A percentile compares a stretch with the other conserved stretches of the same genome.
Conservation (phyloP, 768 basidiomycete species). For the Tylopilus intermedius region DNA sequence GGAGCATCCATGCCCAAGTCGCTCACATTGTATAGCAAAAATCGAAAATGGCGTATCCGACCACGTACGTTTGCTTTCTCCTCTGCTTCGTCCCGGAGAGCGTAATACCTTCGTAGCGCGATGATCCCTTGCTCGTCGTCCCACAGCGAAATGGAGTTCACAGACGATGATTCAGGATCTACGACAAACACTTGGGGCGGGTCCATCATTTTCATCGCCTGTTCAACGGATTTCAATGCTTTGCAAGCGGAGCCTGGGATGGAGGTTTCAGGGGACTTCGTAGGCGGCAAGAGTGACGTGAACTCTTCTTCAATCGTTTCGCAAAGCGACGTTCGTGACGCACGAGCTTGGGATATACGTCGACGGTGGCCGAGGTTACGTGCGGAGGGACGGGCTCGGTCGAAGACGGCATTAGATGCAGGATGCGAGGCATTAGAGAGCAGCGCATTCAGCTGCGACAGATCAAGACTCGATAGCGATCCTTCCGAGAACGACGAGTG, state of each 20-base stretch:
- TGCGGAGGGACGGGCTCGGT: slow-evolving; percentile 38
- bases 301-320: slow-evolving; percentile 78
- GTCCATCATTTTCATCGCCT: slow-evolving; percentile 22
- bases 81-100: slow-evolving; percentile 63
- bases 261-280: slow-evolving; percentile 24
- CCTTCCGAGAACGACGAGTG: slow-evolving; percentile 63
- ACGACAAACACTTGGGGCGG: slow-evolving; percentile 49
- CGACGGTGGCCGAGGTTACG: slow-evolving; percentile 68
- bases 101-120: slow-evolving; percentile 61
- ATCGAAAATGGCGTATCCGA: slow-evolving; percentile 67
- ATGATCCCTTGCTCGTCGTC: slow-evolving; percentile 66
- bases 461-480: slow-evolving; percentile 74
- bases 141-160: slow-evolving; percentile 48
- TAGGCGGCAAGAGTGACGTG: slow-evolving; percentile 29
- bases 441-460: slow-evolving; percentile 52
- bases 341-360: slow-evolving; percentile 58
- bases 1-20: background rate
- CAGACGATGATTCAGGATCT: slow-evolving; percentile 49
- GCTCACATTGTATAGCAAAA: slow-evolving; percentile 70
- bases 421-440: slow-evolving; percentile 56
- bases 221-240: slow-evolving; percentile 17
- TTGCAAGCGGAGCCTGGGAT: slow-evolving; percentile 26
- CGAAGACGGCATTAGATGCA: slow-evolving; percentile 38
- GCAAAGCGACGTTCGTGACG: slow-evolving; percentile 65
- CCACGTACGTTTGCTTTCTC: slow-evolving; percentile 67